phyloP scores from a whole-genome alignment of 1,284 basidiomycete genomes.

The Boletus smithii region DNA sequence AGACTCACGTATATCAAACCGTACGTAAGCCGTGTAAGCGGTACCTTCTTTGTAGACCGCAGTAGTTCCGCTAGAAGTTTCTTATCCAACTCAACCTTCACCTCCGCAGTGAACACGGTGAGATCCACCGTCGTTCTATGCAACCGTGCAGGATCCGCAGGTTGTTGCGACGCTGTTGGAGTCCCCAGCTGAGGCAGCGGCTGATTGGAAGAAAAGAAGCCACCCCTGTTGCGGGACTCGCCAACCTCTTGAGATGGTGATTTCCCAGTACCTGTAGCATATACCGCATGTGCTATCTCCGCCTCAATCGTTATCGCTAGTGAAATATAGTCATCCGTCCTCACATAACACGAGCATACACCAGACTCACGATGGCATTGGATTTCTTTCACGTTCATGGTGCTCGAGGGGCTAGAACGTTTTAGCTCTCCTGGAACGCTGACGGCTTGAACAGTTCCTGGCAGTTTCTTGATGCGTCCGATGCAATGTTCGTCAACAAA shows the following conservation, averaged over 20 bases:
- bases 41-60: constrained; percentile 90
- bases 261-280: neutral
- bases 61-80: constrained; percentile 75
- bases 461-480: constrained; percentile 66
- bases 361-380: constrained; percentile 4
- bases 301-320: constrained; percentile 6
- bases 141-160: too few relatives aligned
- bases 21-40: constrained; percentile 72
- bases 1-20: constrained; percentile 77
- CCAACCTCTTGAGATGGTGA: too few relatives aligned
- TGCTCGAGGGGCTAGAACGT: constrained; percentile 42
- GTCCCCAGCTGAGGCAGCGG: too few relatives aligned
- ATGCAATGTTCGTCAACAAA: constrained; percentile 77
- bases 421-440: constrained; percentile 45
- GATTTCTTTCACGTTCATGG: constrained; percentile 47
- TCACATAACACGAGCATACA: neutral
- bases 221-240: too few relatives aligned
- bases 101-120: constrained; percentile 77
- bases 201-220: too few relatives aligned
- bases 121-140: constrained; percentile 74
- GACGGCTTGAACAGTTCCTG: constrained; percentile 55
- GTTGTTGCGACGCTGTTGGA: too few relatives aligned
- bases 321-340: neutral
- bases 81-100: constrained; percentile 67
- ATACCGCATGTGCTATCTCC: neutral